Conservation (phyloP, 192 early-diverging fungal genomes). For the Rhizophlyctis rosea region DNA sequence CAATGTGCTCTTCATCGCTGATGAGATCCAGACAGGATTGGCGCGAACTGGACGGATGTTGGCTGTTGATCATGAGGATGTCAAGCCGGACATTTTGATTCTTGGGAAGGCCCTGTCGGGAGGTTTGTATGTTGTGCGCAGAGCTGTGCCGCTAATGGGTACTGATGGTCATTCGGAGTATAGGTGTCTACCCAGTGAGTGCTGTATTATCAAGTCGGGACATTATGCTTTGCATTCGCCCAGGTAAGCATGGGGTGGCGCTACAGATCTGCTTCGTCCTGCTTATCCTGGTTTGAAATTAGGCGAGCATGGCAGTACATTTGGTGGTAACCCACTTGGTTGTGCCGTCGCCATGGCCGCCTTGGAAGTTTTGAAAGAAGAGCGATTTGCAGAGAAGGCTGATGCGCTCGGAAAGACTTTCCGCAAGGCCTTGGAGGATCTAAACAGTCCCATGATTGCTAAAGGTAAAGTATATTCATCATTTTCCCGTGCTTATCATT, state of each 20-base stretch:
- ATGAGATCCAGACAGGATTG: constrained; percentile 98
- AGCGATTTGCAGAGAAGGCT: constrained; percentile 80
- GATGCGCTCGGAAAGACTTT: constrained; percentile 79
- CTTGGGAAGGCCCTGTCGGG: constrained; percentile 98
- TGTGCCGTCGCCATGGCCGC: constrained; percentile 93
- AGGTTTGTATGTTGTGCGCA: constrained; percentile 54
- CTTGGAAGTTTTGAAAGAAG: constrained; percentile 91
- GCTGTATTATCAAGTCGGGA: constrained; percentile 82
- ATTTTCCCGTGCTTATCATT: background rate
- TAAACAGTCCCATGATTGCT: constrained; percentile 73
- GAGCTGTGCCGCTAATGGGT: too few relatives aligned
- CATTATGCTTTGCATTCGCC: constrained; percentile 48
- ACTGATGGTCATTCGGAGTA: background rate
- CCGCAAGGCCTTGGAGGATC: constrained; percentile 68
- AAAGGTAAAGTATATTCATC: constrained; percentile 7
- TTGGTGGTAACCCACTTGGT: constrained; percentile 95
- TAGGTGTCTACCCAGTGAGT: constrained; percentile 83
- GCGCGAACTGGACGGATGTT: constrained; percentile 93
- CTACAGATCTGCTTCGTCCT: background rate
- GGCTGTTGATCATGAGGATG: constrained; percentile 87
- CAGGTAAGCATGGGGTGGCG: constrained; percentile 18
- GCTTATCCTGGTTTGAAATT: constrained; percentile 72
- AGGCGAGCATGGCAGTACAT: constrained; percentile 96
- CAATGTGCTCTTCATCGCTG: constrained; percentile 96
- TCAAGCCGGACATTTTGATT: constrained; percentile 91